Evolutionary conservation across 2,329 filamentous ascomycete genomes (phyloP).

Genomic region (Apiospora kogelbergensis): DNA sequence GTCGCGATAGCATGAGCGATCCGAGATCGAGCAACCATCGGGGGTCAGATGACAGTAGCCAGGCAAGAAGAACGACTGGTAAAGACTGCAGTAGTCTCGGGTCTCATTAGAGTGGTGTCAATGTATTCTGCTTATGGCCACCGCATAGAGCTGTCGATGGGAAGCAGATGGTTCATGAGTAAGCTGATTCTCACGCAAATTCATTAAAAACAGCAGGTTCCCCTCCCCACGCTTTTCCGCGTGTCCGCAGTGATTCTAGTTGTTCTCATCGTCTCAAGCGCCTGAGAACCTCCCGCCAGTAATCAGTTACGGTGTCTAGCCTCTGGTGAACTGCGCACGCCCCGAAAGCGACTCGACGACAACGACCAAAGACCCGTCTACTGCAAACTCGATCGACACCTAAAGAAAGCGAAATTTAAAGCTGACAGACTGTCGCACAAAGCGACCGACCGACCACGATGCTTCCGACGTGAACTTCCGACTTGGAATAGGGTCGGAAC

Average conservation of each 20-base stretch:
- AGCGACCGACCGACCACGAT: no score
- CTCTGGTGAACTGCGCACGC: no score
- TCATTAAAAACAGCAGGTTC: neutral
- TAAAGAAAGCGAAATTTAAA: no score
- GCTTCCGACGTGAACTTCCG: no score
- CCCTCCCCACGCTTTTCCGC: neutral
- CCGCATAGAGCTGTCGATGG: neutral
- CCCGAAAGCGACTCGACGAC: no score
- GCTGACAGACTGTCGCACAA: no score
- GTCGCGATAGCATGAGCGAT: neutral
- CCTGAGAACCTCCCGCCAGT: no score
- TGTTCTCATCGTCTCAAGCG: no score
- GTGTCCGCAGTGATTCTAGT: neutral
- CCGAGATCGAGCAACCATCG: neutral
- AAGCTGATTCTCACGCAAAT: neutral
- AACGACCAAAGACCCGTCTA: no score
- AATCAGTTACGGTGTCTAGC: no score
- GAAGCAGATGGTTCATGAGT: neutral
- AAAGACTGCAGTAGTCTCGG: neutral
- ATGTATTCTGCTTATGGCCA: neutral
- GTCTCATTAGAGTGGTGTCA: neutral
- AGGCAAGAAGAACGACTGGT: neutral
- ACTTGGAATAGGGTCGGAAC: no score
- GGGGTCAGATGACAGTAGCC: neutral
- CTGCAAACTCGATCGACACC: no score